These are phyloP conservation scores for Lathyrus aphaca DNA, from an alignment of 306 rosid species.

Conservation along the genomic window DNA sequence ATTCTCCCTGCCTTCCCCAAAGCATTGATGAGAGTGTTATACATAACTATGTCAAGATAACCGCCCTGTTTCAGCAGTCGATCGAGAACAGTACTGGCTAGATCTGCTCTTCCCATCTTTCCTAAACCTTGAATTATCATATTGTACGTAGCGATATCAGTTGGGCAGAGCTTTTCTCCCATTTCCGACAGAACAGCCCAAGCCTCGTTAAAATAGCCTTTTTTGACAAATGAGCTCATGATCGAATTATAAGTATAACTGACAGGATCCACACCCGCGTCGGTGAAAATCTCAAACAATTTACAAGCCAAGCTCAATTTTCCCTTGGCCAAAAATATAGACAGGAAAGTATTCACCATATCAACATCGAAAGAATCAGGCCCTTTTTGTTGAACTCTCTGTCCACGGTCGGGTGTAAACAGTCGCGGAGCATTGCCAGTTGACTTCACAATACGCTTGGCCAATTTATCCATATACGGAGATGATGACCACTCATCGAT, in stretches of 20 bases:
- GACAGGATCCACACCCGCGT: conserved; percentile 69
- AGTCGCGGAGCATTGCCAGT: conserved; percentile 39
- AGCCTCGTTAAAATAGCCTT: conserved; percentile 80
- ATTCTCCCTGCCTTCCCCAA: conserved; percentile 85
- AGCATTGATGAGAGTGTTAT: conserved; percentile 84
- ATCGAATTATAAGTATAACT: conserved; percentile 79
- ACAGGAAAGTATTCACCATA: conserved; percentile 87
- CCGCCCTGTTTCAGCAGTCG: conserved; percentile 84
- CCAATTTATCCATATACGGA: conserved; percentile 77
- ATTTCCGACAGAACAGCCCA: conserved; percentile 73
- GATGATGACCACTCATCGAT: conserved; percentile 80
- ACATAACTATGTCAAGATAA: conserved; percentile 89
- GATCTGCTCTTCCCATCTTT: conserved; percentile 93
- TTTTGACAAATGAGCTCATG: conserved; percentile 91
- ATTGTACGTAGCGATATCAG: conserved; percentile 93
- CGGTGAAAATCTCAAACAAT: conserved; percentile 83
- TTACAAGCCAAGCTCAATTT: conserved; percentile 85
- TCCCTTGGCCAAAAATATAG: conserved; percentile 87
- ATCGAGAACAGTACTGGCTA: conserved; percentile 82
- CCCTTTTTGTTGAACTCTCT: conserved; percentile 66
- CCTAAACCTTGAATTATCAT: conserved; percentile 91
- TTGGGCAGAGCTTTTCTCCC: conserved; percentile 73
- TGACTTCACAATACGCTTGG: conserved; percentile 52
- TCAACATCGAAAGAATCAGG: conserved; percentile 64
- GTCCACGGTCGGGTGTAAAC: conserved; percentile 59